phyloP scores from a whole-genome alignment of 139 green algal species.

The Zygnema cylindricum region DNA sequence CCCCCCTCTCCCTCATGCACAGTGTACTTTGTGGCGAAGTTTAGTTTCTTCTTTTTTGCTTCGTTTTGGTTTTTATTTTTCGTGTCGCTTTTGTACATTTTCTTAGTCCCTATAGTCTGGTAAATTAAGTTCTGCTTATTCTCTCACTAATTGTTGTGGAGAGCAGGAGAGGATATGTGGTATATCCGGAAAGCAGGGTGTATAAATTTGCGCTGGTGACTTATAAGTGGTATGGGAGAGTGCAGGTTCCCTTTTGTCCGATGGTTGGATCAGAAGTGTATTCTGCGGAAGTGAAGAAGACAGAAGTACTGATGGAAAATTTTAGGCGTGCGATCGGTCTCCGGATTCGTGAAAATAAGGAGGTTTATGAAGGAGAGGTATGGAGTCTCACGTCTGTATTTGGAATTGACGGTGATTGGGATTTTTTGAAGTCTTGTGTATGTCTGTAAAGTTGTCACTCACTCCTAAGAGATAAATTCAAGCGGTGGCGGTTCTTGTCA shows the following conservation, averaged over 20 bases:
- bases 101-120: too few species aligned
- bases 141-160: too few species aligned
- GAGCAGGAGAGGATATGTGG: neutral
- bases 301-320: slow-evolving; percentile 99
- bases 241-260: slow-evolving; percentile 93
- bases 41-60: too few species aligned
- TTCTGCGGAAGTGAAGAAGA: slow-evolving; percentile 98
- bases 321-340: slow-evolving; percentile 96
- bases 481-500: too few species aligned
- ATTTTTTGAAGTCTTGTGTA: neutral
- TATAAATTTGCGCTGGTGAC: too few species aligned
- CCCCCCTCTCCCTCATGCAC: neutral
- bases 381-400: neutral
- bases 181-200: too few species aligned
- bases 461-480: neutral
- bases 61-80: too few species aligned
- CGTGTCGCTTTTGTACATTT: too few species aligned
- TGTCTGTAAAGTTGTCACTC: neutral
- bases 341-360: slow-evolving; percentile 99
- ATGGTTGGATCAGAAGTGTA: slow-evolving; percentile 99
- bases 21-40: neutral
- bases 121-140: too few species aligned
- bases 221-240: slow-evolving; percentile 50
- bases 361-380: slow-evolving; percentile 99
- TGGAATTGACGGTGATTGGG: neutral